Base-by-base conservation (phyloP, 139 green algal genomes). In the Desmodesmus armatus region DNA sequence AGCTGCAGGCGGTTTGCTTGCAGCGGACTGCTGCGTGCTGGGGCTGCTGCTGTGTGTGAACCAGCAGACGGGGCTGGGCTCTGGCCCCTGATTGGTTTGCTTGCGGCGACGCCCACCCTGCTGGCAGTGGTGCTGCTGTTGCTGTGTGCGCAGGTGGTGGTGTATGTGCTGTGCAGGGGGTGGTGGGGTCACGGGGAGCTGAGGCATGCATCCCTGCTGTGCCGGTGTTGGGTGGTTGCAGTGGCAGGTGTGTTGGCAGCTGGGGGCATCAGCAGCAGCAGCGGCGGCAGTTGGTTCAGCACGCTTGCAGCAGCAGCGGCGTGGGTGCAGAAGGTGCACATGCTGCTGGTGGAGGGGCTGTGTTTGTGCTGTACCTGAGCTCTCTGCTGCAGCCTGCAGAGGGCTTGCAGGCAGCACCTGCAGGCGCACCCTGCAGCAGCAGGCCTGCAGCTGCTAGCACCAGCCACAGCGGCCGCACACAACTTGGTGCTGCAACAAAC, bases 251-350 rank as follows among this genome's bases (percentile, higher is more conserved):
- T 82, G 21, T 35, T 82, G 75, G 3, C 29, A 1, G 15, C 49
- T n/a, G 53, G n/a, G 75, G 1, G 23, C 51, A n/a, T 23, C 75
- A 40, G 53, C 51, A 58, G 53, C 75, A 58, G 19, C 44, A 63
- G 41, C n/a, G n/a, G n/a, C 41, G n/a, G 63, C 67, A 31, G 23
- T 72, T n/a, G n/a, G n/a, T n/a, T n/a, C n/a, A n/a, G n/a, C n/a
- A n/a, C n/a, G 58, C 58, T 66, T 25, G 58, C 63, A 40, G 49
- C 73, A 13, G 53, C 75, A 51, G 60, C 53, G 4, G 21, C 75
- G 2, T 70, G 51, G 75, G 75, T 71, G 35, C 75, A 82, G 75
- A 82, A 82, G 75, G 51, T 23, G 33, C 75, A 82, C 17, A 35
- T 82, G 35, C 75, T 82, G 53, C 35, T 82, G 33, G 75, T 71